phyloP scores from a whole-genome alignment of 345 rosid species.

The Lepidium aucheri region DNA sequence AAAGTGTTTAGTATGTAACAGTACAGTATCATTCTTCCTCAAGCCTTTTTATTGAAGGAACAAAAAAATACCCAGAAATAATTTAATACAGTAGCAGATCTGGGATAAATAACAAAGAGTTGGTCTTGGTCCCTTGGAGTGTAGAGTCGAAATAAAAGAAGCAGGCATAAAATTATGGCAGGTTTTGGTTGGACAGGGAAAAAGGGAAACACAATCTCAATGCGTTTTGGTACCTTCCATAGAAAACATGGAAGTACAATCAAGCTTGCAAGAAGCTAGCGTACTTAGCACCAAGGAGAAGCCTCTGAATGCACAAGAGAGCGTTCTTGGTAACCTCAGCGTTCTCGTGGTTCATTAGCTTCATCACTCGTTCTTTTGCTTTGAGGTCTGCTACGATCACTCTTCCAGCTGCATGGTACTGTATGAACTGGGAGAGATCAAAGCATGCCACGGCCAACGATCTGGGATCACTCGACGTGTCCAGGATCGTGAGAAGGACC shows the following conservation, averaged over 20 bases:
- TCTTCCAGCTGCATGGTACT: conserved; percentile 88
- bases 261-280: conserved; percentile 95
- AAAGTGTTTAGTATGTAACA: not conserved
- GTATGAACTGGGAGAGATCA: conserved; percentile 94
- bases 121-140: conserved; percentile 11
- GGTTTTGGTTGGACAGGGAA: conserved; percentile 8
- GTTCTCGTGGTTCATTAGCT: conserved; percentile 77
- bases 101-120: conserved; percentile 16
- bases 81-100: conserved; percentile 14
- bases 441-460: conserved; percentile 86
- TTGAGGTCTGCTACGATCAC: conserved; percentile 76
- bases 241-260: conserved; percentile 12
- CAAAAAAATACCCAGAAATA: not conserved
- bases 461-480: conserved; percentile 80
- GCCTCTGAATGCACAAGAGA: conserved; percentile 78
- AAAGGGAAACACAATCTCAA: not conserved
- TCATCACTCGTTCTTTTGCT: conserved; percentile 90
- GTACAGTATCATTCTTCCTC: not conserved
- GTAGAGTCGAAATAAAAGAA: not conserved
- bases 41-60: conserved; percentile 11
- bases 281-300: conserved; percentile 82
- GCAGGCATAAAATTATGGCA: not conserved
- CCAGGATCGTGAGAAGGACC: conserved; percentile 87
- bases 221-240: conserved; percentile 15
- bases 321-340: conserved; percentile 75